Conservation (phyloP, 2,329 filamentous ascomycete genomes). For the Sarocladiaceae sp. region DNA sequence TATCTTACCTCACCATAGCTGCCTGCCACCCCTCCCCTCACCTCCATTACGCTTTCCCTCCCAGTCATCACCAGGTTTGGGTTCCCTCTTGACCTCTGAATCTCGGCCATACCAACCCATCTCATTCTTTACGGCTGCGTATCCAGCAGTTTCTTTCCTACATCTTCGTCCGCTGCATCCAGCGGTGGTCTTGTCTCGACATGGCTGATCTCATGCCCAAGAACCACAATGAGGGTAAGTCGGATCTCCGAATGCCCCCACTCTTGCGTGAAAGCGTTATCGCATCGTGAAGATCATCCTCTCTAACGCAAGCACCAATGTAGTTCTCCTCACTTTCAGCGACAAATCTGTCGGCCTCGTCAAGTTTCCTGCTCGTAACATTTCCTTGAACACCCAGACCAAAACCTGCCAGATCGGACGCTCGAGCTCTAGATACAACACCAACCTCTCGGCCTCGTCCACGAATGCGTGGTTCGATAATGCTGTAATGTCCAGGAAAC, state of each 20-base stretch:
- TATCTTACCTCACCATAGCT: slow-evolving; percentile 8
- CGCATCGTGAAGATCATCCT: neutral
- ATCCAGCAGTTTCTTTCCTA: neutral
- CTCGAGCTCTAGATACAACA: neutral
- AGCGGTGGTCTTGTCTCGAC: too few species aligned
- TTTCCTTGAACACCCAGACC: neutral
- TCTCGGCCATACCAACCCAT: neutral
- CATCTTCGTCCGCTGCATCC: neutral
- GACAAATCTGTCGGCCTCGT: neutral
- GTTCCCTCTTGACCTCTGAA: too few species aligned
- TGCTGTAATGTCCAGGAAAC: slow-evolving; percentile 66
- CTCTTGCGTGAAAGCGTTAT: neutral
- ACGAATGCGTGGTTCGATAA: slow-evolving; percentile 65
- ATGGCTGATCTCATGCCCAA: slow-evolving; percentile 8
- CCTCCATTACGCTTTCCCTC: neutral
- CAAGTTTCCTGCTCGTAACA: neutral
- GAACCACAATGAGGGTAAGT: slow-evolving; percentile 5
- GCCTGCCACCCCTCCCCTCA: slow-evolving; percentile 5
- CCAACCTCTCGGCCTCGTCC: neutral
- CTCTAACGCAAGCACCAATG: neutral
- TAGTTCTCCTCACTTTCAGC: slow-evolving; percentile 4
- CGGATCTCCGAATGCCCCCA: neutral
- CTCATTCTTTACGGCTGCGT: neutral
- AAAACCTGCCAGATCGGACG: neutral
- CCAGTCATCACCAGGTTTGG: neutral